Conservation (phyloP, 2,329 filamentous ascomycete genomes). For the Aspergillus pseudonomiae region DNA sequence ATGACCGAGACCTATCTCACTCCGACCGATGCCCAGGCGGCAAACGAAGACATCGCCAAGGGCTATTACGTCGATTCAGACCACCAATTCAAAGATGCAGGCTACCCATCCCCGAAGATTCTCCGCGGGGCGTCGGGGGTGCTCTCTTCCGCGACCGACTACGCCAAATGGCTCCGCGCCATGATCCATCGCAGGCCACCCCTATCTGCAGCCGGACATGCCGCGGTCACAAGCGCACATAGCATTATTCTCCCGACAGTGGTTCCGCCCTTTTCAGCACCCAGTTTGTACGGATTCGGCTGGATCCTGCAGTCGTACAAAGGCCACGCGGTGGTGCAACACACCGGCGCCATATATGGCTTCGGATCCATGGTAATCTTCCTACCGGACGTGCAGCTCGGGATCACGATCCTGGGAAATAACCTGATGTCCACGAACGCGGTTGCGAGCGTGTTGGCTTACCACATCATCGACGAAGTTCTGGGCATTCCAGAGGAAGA, state of each 20-base stretch:
- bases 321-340: not conserved
- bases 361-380: not conserved
- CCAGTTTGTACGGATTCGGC: not conserved
- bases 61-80: not conserved
- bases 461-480: not conserved
- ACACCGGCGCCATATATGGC: not conserved
- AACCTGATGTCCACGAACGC: not conserved
- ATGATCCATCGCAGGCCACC: not conserved
- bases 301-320: not conserved
- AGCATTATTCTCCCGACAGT: not conserved
- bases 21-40: not conserved
- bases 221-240: not conserved
- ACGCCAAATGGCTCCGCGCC: not conserved
- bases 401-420: not conserved
- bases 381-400: not conserved
- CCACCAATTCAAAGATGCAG: not conserved
- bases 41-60: not conserved
- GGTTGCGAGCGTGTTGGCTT: not conserved
- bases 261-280: not conserved
- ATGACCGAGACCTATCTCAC: not conserved
- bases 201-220: not conserved
- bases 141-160: not conserved
- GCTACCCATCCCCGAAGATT: not conserved
- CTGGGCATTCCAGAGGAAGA: not conserved
- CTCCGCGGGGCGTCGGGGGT: not conserved